phyloP scores from a whole-genome alignment of 1,284 basidiomycete genomes.

The Trametes versicolor region DNA sequence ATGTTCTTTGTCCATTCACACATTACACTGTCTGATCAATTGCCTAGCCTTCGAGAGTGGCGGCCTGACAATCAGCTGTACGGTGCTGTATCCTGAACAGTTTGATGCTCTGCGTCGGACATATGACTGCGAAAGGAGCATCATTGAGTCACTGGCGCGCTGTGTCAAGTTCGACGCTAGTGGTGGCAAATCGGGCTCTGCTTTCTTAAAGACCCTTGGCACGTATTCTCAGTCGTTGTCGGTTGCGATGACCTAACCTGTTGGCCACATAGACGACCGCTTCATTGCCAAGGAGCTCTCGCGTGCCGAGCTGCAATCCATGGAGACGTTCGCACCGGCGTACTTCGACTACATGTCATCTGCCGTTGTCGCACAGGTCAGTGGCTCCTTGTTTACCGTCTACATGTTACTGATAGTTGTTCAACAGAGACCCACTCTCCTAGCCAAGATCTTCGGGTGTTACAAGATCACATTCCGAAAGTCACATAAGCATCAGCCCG shows the following conservation, averaged over 20 bases:
- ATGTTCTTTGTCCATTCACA: slow-evolving; percentile 42
- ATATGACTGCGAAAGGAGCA: slow-evolving; percentile 93
- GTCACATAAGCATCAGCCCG: slow-evolving; percentile 70
- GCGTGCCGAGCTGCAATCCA: slow-evolving; percentile 90
- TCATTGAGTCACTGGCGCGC: slow-evolving; percentile 92
- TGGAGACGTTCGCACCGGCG: slow-evolving; percentile 96
- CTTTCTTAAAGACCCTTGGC: slow-evolving; percentile 96
- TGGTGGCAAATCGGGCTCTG: slow-evolving; percentile 97
- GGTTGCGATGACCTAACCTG: slow-evolving; percentile 1
- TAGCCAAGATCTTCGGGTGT: slow-evolving; percentile 98
- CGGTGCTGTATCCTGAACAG: slow-evolving; percentile 96
- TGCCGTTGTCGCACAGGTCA: slow-evolving; percentile 79
- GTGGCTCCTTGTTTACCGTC: slow-evolving; percentile 39
- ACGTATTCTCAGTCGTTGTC: slow-evolving; percentile 21
- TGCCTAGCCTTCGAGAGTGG: slow-evolving; percentile 86
- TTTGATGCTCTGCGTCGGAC: slow-evolving; percentile 94
- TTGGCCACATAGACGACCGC: slow-evolving; percentile 79
- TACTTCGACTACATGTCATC: slow-evolving; percentile 98
- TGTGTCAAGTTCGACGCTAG: slow-evolving; percentile 97
- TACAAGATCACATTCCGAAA: slow-evolving; percentile 96
- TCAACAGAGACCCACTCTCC: slow-evolving; percentile 87
- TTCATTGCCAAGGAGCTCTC: slow-evolving; percentile 99
- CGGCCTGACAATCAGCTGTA: slow-evolving; percentile 94
- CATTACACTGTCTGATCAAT: slow-evolving; percentile 23
- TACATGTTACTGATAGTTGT: slow-evolving; percentile 24